These are phyloP conservation scores for Staphylotrichum tortipilum DNA, from an alignment of 495 filamentous ascomycete species.

Conservation along the genomic window DNA sequence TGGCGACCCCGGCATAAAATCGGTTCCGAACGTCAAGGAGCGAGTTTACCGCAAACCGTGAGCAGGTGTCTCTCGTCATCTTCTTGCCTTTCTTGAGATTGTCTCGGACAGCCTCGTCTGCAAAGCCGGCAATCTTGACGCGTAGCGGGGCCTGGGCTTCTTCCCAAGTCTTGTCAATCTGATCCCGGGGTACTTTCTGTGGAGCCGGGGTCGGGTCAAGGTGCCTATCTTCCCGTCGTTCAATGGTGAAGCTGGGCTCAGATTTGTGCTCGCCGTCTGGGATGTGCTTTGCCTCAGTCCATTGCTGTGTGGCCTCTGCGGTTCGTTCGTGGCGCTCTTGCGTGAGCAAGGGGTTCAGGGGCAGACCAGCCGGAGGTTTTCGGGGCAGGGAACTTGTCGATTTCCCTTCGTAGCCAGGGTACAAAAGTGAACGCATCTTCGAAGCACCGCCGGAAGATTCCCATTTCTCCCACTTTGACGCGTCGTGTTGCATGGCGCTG, in stretches of 20 bases:
- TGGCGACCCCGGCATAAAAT: constrained; percentile 52
- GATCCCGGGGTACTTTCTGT: constrained; percentile 50
- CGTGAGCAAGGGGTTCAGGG: neutral
- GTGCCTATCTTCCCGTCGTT: constrained; percentile 14
- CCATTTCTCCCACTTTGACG: constrained; percentile 64
- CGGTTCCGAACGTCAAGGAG: constrained; percentile 51
- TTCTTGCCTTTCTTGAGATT: constrained; percentile 48
- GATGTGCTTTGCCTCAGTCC: constrained; percentile 45
- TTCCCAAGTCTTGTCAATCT: constrained; percentile 57
- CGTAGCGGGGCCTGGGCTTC: constrained; percentile 56
- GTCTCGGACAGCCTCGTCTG: constrained; percentile 55
- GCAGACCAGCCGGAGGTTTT: neutral
- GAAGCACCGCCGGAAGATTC: constrained; percentile 42
- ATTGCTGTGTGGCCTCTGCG: constrained; percentile 49
- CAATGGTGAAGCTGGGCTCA: constrained; percentile 35
- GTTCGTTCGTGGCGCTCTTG: constrained; percentile 30
- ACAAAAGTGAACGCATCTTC: constrained; percentile 28
- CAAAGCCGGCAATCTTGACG: constrained; percentile 47
- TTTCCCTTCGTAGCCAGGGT: constrained; percentile 15
- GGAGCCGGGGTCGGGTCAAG: constrained; percentile 24
- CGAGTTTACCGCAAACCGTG: constrained; percentile 58
- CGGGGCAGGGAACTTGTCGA: neutral
- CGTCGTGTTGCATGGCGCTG: constrained; percentile 46
- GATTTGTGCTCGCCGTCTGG: constrained; percentile 39
- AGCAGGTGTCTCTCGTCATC: constrained; percentile 49